Evolutionary conservation across 768 basidiomycete species (phyloP).

Genomic region (Boletus reticulatus): DNA sequence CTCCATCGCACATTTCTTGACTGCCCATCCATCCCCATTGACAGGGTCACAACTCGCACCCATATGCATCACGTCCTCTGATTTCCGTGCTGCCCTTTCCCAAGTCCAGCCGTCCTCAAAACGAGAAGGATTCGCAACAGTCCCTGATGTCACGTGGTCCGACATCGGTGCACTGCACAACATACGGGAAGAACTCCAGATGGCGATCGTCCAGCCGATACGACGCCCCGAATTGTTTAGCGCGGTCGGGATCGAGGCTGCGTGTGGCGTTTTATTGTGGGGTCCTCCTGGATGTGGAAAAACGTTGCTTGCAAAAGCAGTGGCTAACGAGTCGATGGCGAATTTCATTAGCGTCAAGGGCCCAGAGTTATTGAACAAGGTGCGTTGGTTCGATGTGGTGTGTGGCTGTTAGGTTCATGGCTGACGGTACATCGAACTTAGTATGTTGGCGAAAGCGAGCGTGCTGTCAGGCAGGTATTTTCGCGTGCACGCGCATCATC

Average conservation of each 20-base stretch:
- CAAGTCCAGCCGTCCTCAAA: slow-evolving; percentile 95
- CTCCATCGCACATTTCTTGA: slow-evolving; percentile 89
- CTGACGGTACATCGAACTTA: slow-evolving; percentile 28
- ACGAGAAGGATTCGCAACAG: slow-evolving; percentile 96
- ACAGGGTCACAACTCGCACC: slow-evolving; percentile 76
- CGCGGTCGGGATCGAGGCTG: slow-evolving; percentile 84
- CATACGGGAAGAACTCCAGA: slow-evolving; percentile 88
- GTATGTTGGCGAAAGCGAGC: slow-evolving; percentile 98
- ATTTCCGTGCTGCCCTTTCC: slow-evolving; percentile 80
- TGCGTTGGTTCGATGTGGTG: slow-evolving; percentile 29
- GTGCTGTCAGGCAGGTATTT: slow-evolving; percentile 93
- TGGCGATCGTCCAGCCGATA: slow-evolving; percentile 97
- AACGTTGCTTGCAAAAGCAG: slow-evolving; percentile 95
- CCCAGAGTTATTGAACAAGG: slow-evolving; percentile 96
- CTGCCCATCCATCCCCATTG: slow-evolving; percentile 79
- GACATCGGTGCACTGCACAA: slow-evolving; percentile 91
- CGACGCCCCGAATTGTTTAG: slow-evolving; percentile 84
- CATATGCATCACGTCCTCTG: slow-evolving; percentile 74
- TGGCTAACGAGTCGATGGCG: slow-evolving; percentile 92
- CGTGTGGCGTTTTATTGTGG: slow-evolving; percentile 96
- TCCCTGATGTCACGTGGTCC: slow-evolving; percentile 93
- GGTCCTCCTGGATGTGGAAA: slow-evolving; percentile 99
- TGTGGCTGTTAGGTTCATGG: neutral
- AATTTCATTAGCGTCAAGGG: slow-evolving; percentile 99
- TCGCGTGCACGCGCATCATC: slow-evolving; percentile 89